Evolutionary conservation across 2,329 filamentous ascomycete genomes (phyloP).

Genomic region (Corynespora cassiicola): DNA sequence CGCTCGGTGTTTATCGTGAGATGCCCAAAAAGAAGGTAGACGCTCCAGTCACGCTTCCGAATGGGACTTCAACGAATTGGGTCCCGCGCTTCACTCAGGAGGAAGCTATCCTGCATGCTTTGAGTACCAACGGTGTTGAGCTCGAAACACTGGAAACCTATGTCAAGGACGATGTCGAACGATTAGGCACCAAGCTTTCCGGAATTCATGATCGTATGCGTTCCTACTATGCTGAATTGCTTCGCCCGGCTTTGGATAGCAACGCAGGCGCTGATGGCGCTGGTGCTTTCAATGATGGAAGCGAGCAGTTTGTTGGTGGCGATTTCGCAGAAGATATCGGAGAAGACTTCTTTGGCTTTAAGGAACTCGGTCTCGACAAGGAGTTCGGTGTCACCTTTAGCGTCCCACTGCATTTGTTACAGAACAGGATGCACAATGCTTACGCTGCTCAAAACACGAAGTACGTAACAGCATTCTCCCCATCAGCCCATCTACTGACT

Average conservation of each 20-base stretch:
- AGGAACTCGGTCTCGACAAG: conserved; percentile 87
- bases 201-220: conserved; percentile 96
- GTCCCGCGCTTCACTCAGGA: conserved; percentile 79
- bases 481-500: conserved; percentile 25
- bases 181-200: conserved; percentile 77
- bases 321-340: conserved; percentile 98
- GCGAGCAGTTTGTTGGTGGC: conserved; percentile 93
- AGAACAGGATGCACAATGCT: conserved; percentile 85
- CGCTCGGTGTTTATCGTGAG: conserved; percentile 83
- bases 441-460: conserved; percentile 77
- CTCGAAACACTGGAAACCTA: conserved; percentile 83
- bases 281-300: conserved; percentile 92
- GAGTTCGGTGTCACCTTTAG: conserved; percentile 90
- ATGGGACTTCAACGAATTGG: conserved; percentile 51
- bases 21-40: conserved; percentile 74
- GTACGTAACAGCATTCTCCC: conserved; percentile 44
- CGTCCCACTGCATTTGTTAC: conserved; percentile 91
- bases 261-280: conserved; percentile 82
- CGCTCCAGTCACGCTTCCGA: conserved; percentile 31
- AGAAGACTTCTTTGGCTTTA: conserved; percentile 99
- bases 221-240: conserved; percentile 85
- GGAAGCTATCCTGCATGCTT: conserved; percentile 84
- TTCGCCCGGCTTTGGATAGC: conserved; percentile 83
- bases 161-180: conserved; percentile 91
- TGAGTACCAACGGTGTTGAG: conserved; percentile 84